Base-by-base conservation (phyloP, 805 yeast species). In the Wickerhamomyces rabaulensis region DNA sequence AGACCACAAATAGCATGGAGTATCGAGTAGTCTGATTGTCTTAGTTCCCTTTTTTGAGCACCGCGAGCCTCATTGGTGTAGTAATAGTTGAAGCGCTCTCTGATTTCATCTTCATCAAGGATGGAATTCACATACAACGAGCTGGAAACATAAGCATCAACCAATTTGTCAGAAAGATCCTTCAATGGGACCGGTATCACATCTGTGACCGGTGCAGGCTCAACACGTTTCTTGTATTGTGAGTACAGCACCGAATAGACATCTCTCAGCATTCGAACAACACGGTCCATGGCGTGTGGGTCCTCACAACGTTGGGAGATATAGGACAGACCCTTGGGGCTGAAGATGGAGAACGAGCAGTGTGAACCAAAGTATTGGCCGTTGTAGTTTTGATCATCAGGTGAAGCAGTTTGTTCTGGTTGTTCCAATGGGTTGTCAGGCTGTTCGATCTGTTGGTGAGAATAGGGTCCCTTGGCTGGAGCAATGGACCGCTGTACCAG, bases 271-370 rank as follows among this genome's bases (percentile, higher is more conserved):
- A 47, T 37, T 9, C 33, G 33, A 3, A 25, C 39, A 41, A 39
- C 38, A 13, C 29, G 45, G 21, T 39, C 41, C 33, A 45, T 43
- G 36, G 45, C 27, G 20, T 21, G 36, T 16, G 19, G 37, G 37
- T 36, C 46, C 7, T 43, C 27, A 15, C 27, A 36, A 35, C 44
- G 39, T 19, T 39, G 46, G 10, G 58, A 55, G 9, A 73, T 51
- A 71, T 75, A 70, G 36, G 56, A 52, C n/a, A 72, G 27, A 13
- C 78, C 78, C 23, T 50, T 43, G 4, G 56, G 49, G 7, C 75
- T 67, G 39, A 71, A 67, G 13, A 73, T 46, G 2, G 74, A 66
- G 42, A 70, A 59, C 1, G 69, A 55, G 1, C 65, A 53, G 43
- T 67, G 68, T 6, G 57, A 46, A 10, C 56, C 60, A 43, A 57